Percentiles rank a stretch among this genome's conserved stretches.
Evolutionary conservation across 2,329 filamentous ascomycete genomes (phyloP).

Genomic region (Colletotrichum plurivorum): DNA sequence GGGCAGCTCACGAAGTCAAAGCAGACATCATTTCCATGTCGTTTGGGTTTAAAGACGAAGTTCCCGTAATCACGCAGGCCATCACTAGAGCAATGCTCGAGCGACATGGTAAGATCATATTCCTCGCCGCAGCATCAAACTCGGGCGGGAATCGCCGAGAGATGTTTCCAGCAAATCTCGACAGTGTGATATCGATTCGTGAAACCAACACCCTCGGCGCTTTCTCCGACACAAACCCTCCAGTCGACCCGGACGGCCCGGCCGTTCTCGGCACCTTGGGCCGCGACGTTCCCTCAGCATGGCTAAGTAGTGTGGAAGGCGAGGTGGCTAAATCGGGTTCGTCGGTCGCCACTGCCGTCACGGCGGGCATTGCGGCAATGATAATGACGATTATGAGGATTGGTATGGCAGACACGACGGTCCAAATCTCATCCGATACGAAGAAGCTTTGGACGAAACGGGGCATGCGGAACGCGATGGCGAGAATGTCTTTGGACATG

Average conservation of each 20-base stretch:
- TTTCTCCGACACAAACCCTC: background rate
- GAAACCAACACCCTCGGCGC: background rate
- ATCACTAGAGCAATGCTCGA: background rate
- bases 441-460: background rate
- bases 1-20: background rate
- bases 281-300: background rate
- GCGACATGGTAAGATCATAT: background rate
- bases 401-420: background rate
- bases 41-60: background rate
- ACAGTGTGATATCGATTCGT: background rate
- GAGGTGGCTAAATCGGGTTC: constrained; percentile 1
- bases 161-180: constrained; percentile 10
- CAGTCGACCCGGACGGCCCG: background rate
- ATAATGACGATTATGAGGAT: background rate
- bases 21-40: constrained; percentile 5
- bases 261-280: background rate
- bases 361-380: background rate
- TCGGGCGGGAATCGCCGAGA: background rate
- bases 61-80: background rate
- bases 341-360: background rate
- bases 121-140: constrained; percentile 4
- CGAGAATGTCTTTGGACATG: background rate
- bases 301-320: background rate
- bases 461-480: background rate
- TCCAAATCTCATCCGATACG: background rate